Evolutionary conservation across 148 eudicot genomes (phyloP), one percentile per base, ranked within the genome.

Genomic region (Selenicereus undatus): DNA sequence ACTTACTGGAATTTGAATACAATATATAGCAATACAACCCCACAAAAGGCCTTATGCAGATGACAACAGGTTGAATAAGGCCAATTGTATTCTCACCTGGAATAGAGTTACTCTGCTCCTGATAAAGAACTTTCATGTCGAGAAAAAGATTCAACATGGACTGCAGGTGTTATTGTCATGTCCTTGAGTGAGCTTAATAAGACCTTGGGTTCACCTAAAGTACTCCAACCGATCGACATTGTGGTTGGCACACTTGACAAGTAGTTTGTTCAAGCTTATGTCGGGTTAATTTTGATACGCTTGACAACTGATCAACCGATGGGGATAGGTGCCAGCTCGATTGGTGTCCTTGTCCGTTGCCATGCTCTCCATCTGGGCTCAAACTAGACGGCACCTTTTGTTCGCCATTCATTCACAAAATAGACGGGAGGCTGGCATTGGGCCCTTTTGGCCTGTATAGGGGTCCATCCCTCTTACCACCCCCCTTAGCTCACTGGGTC

Each of bases 21-120:
- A 50, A 30, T 39, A 39, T 39, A 39, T 39, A 39, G 43, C 43
- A 39, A 39, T 79, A 52, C 39, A 69, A 76, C 27, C 72, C 24
- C 27, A 74, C 17, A 64, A 30, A 68, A 65, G 60, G 45, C 79
- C 73, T 65, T 75, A 58, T n/a, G 3, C 68, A 75, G 78, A 76
- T 42, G 24, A 76, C 36, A 70, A 82, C 80, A 76, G 35, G 35
- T 52, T 48, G 39, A 81, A 81, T 81, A 54, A 75, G 24, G 68
- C 74, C 75, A 22, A 29, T 81, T 64, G 52, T 9, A 27, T 73
- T 58, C 35, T 42, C 68, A 24, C 68, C 68, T 64, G 68, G 68
- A 64, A 64, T 13, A 22, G 68, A n/a, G 29, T 64, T 64, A 64
- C 10, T 64, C 68, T 64, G 68, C n/a, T n/a, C 27, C 26, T 64